These are phyloP conservation scores for Calonectria leucothoes DNA, from an alignment of 2,329 filamentous ascomycete species.

Conservation along the genomic window DNA sequence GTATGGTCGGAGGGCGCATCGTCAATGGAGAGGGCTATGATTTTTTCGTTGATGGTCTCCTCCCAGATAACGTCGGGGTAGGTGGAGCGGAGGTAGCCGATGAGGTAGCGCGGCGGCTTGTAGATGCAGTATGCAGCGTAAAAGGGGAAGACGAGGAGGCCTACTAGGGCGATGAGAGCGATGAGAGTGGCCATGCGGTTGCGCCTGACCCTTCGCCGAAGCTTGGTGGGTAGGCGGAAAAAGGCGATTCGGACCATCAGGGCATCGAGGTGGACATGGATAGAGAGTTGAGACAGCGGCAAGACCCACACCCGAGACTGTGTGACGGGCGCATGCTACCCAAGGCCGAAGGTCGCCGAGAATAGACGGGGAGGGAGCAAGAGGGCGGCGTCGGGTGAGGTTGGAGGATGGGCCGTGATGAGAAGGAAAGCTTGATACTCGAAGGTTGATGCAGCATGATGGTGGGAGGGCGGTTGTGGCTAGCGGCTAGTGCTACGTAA, in stretches of 20 bases:
- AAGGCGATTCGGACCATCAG: slow-evolving; percentile 57
- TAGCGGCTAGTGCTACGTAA: slow-evolving; percentile 22
- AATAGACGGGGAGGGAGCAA: slow-evolving; percentile 12
- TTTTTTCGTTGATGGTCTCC: slow-evolving; percentile 66
- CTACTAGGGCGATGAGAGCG: slow-evolving; percentile 50
- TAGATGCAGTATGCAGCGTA: slow-evolving; percentile 77
- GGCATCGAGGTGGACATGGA: slow-evolving; percentile 25
- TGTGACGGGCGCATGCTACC: slow-evolving; percentile 39
- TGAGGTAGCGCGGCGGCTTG: slow-evolving; percentile 80
- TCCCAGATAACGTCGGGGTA: slow-evolving; percentile 88
- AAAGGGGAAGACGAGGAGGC: slow-evolving; percentile 52
- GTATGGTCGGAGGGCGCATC: slow-evolving; percentile 84
- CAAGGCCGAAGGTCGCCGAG: slow-evolving; percentile 4
- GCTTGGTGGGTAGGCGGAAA: slow-evolving; percentile 66
- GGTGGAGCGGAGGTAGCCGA: slow-evolving; percentile 75
- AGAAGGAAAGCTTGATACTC: not conserved
- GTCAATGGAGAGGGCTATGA: slow-evolving; percentile 88
- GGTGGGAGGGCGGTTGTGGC: slow-evolving; percentile 14
- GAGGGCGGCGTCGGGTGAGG: slow-evolving; percentile 4
- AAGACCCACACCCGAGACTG: slow-evolving; percentile 34
- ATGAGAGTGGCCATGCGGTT: slow-evolving; percentile 68
- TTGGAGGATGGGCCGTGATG: slow-evolving; percentile 1
- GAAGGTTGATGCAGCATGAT: not conserved
- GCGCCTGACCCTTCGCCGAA: slow-evolving; percentile 68
- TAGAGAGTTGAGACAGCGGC: slow-evolving; percentile 27